Evolutionary conservation across 163 green algal species (phyloP).

Genomic region (Chlorella variabilis): DNA sequence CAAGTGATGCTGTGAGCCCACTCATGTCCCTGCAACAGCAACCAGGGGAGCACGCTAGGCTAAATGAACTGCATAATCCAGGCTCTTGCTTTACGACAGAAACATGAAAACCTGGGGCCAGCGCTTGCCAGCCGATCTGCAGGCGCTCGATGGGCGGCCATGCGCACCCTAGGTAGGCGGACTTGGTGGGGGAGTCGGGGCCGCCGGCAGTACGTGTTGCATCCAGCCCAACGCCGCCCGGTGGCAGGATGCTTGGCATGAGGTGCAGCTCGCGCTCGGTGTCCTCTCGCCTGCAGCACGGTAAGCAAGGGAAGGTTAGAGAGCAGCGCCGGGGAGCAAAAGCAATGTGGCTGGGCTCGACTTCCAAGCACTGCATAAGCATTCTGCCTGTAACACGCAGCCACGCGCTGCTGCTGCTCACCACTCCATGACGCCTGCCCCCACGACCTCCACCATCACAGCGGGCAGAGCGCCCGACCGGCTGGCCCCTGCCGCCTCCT

Average conservation of each 20-base stretch:
- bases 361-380: no score
- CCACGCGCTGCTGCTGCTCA: no score
- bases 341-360: no score
- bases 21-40: constrained; percentile 20
- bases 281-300: constrained; percentile 46
- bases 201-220: neutral
- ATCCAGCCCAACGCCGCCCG: neutral
- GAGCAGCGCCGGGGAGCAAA: no score
- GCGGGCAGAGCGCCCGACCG: constrained; percentile 12
- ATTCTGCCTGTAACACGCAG: no score
- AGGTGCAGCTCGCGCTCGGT: constrained; percentile 37
- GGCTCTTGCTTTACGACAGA: no score
- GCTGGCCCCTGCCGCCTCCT: constrained; percentile 25
- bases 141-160: neutral
- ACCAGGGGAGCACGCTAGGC: no score
- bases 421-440: constrained; percentile 56
- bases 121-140: no score
- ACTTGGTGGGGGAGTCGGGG: constrained; percentile 26
- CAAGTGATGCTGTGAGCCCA: constrained; percentile 33
- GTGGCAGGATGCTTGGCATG: neutral
- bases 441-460: constrained; percentile 39
- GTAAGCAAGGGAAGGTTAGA: no score
- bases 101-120: no score
- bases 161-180: constrained; percentile 8
- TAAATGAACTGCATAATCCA: no score